Percentiles rank a stretch among this genome's conserved stretches.
Conservation (phyloP, 305 asterid genomes). For the Fraxinus velutina region DNA sequence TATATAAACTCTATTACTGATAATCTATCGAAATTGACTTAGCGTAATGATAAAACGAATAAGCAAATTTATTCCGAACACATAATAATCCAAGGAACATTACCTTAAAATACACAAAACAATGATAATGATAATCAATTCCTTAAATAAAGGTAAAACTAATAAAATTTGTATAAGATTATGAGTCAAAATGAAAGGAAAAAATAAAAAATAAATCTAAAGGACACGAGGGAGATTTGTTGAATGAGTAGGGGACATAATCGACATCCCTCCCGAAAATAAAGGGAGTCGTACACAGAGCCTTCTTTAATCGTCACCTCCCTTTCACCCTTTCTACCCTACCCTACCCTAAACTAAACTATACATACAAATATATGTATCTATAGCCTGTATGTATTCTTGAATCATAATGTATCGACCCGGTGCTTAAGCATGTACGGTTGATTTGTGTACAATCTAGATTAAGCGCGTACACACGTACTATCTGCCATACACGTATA, state of each 20-base stretch:
- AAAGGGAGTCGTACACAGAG: constrained; percentile 47
- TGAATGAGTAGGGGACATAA: constrained; percentile 70
- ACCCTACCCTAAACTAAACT: constrained; percentile 11
- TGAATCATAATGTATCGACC: neutral
- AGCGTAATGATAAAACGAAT: neutral
- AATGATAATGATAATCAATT: neutral
- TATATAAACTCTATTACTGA: neutral
- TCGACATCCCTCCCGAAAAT: constrained; percentile 87
- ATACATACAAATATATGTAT: constrained; percentile 33
- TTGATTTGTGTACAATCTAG: neutral
- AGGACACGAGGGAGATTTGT: constrained; percentile 73
- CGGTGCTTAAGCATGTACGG: neutral
- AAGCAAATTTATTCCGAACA: neutral
- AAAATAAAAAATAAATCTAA: constrained; percentile 21
- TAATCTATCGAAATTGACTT: neutral
- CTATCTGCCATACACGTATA: neutral
- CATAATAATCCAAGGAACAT: neutral
- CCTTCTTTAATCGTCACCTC: neutral
- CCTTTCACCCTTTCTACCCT: neutral
- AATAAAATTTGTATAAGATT: neutral
- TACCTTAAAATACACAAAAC: constrained; percentile 4
- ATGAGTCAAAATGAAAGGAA: neutral
- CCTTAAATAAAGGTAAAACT: neutral
- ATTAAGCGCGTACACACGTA: neutral
- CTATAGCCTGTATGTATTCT: constrained; percentile 11